These are phyloP conservation scores for Stemphylium beticola DNA, from an alignment of 2,329 filamentous ascomycete genomes.

Conservation along the genomic window DNA sequence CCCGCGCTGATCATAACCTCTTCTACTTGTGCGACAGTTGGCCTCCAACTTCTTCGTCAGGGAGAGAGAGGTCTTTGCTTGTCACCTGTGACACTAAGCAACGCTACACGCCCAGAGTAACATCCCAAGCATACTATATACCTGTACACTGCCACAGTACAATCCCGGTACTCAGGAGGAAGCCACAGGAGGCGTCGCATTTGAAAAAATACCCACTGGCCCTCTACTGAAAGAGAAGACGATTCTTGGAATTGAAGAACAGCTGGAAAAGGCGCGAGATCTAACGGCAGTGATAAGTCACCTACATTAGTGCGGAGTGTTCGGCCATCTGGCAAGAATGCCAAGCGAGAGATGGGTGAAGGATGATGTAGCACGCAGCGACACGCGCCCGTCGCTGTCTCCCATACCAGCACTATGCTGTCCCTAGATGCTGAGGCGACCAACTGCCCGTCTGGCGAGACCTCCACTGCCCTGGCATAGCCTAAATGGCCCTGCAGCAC, in stretches of 20 bases:
- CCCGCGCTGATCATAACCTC: too few relatives aligned
- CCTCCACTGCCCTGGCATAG: too few relatives aligned
- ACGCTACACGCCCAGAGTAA: not conserved
- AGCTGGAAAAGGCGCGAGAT: not conserved
- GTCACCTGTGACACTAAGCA: too few relatives aligned
- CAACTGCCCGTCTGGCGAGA: too few relatives aligned
- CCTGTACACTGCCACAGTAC: not conserved
- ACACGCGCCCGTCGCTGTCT: too few relatives aligned
- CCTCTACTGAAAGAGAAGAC: not conserved
- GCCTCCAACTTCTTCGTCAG: too few relatives aligned
- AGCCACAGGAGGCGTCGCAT: not conserved
- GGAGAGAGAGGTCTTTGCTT: too few relatives aligned
- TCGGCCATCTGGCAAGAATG: not conserved
- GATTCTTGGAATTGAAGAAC: not conserved
- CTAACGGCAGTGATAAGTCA: not conserved
- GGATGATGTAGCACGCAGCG: too few relatives aligned
- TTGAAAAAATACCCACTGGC: not conserved
- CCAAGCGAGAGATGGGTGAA: not conserved
- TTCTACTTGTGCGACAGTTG: too few relatives aligned
- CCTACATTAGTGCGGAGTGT: not conserved
- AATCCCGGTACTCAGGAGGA: not conserved
- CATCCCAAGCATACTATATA: not conserved
- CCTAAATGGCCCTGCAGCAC: too few relatives aligned
- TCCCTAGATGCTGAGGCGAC: too few relatives aligned
- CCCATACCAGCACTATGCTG: too few relatives aligned